Evolutionary conservation across 768 basidiomycete genomes (phyloP), one percentile per base, ranked within the genome.

Genomic region (Mycena sanguinolenta): DNA sequence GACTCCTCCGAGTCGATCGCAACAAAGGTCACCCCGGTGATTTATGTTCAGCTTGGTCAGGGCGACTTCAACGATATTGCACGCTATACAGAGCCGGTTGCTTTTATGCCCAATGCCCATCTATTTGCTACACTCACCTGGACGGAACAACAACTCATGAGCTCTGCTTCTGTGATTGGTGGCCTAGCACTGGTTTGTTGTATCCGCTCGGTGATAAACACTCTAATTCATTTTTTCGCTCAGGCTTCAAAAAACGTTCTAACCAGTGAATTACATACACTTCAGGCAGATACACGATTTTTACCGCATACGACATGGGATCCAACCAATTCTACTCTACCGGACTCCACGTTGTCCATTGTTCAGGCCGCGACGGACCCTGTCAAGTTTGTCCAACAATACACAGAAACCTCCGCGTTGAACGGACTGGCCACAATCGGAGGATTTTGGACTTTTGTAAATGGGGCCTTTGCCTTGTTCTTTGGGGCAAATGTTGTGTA

Each of bases 401-500:
- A 54, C 27, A 62, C 49, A 5, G 65, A 67, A 19, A 14, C 49
- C 1, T 59, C 65, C 10, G 65, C 58, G 4, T 5, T 68, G 1
- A 21, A 17, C 14, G 67, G 67, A 7, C 16, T 68, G 2, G 58
- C 67, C 1, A 57, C 58, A 0, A 19, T 68, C 4, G 67, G 60
- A 32, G 67, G 67, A 9, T 50, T 68, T 7, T 68, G 67, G 67
- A 68, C 67, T 17, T 62, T 68, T 30, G 28, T 68, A 6, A 55
- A 68, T 21, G 67, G 67, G 4, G 50, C 59, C 0, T 68, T 68
- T 30, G 39, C 53, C 2, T 49, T 68, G 1, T 49, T 68, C 28
- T 68, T 68, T 13, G 67, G 67, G 30, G 67, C 67, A 9, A 68
- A 68, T 21, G n/a, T 68, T 25, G 4, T 62, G 38, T 68, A 68